Base-by-base conservation (phyloP, 805 yeast species). In the Pichia pseudocactophila region DNA sequence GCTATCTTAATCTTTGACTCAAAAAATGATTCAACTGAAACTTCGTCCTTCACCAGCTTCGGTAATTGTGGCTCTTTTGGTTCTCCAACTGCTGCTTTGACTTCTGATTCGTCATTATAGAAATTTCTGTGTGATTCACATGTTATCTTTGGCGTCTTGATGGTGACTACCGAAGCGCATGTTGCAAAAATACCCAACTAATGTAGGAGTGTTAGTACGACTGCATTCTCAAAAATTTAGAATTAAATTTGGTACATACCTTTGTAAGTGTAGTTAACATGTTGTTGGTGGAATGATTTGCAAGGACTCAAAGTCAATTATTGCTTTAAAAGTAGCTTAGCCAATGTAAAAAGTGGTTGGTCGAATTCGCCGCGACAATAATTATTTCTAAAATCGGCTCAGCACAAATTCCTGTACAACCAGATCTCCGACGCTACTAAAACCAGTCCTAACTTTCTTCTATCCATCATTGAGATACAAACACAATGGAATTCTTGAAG, bases 1-100 rank as follows among this genome's bases (percentile, higher is more conserved):
- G 70, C 69, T 2, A 54, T 22, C 39, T 66, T 70, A 51, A 83
- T 64, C 38, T 62, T 61, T 3, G 63, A 47, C 56, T 81, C 81
- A 19, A 83, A 55, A 15, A 63, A 44, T 2, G 53, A 40, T n/a
- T 50, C 46, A 8, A 48, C 49, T 0, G 40, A 19, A 6, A 30
- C 33, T 32, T 50, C 49, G 12, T 41, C 39, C 40, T 45, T 45
- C 9, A 40, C 38, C 16, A 52, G 39, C 31, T 49, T 50, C 18
- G 54, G 56, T 10, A 53, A 34, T 30, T 49, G 43, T 19, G 47
- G 51, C n/a, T 48, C 52, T 8, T 30, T 37, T 37, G 59, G 59
- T 7, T 57, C 54, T 19, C 50, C 53, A 4, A 53, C 32, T 7
- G 45, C 50, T 6, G 46, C 39, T 2, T 50, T 47, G 15, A 36